Conservation (phyloP, 192 early-diverging fungal genomes). For the Coemansia guatemalensis region DNA sequence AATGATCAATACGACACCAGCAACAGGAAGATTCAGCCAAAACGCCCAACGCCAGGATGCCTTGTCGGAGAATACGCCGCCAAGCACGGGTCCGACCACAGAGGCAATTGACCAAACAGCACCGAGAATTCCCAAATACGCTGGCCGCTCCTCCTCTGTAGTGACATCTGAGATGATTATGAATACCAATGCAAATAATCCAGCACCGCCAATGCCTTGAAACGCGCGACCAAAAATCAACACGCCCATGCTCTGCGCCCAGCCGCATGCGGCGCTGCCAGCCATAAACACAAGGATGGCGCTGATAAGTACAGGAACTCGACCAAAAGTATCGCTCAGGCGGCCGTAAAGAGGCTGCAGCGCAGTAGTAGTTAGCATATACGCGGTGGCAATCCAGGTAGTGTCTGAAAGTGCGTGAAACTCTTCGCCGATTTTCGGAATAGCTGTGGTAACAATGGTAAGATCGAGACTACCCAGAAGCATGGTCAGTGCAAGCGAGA, state of each 20-base stretch:
- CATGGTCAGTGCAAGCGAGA: background rate
- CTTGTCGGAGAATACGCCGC: slow-evolving; percentile 68
- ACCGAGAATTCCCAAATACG: slow-evolving; percentile 50
- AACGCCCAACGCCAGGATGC: slow-evolving; percentile 69
- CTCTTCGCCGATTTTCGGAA: background rate
- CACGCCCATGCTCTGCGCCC: slow-evolving; percentile 59
- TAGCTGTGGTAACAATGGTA: too few relatives aligned
- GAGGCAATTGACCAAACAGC: slow-evolving; percentile 62
- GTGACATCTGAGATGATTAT: slow-evolving; percentile 69
- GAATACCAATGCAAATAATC: slow-evolving; percentile 59
- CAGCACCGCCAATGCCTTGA: slow-evolving; percentile 66
- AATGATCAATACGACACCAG: slow-evolving; percentile 32
- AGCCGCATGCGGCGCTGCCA: slow-evolving; percentile 55
- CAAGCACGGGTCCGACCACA: slow-evolving; percentile 65
- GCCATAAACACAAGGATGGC: slow-evolving; percentile 56
- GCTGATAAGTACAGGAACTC: slow-evolving; percentile 56
- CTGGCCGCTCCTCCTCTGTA: slow-evolving; percentile 27
- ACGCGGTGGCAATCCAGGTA: slow-evolving; percentile 77
- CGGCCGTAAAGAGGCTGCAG: slow-evolving; percentile 76
- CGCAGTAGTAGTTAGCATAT: slow-evolving; percentile 69
- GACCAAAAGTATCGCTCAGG: slow-evolving; percentile 82
- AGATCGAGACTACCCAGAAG: too few relatives aligned
- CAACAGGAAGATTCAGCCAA: slow-evolving; percentile 56
- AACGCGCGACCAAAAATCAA: slow-evolving; percentile 67
- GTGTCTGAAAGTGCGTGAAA: too few relatives aligned